A percentile compares a stretch with the other conserved stretches of the same genome.
phyloP scores from a whole-genome alignment of 805 yeast genomes.

The Barnettozyma pratensis region DNA sequence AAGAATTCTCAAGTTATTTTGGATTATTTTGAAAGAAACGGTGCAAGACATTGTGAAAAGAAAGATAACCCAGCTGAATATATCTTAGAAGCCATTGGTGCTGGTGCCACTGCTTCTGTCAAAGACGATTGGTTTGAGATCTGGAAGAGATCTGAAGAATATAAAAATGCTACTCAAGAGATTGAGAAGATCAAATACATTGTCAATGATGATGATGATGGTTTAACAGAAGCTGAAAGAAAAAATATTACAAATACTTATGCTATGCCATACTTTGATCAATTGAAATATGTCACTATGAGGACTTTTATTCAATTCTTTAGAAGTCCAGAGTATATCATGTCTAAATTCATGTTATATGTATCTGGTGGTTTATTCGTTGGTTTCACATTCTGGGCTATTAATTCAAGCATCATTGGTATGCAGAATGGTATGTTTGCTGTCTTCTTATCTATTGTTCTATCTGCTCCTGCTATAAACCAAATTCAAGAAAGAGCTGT shows the following conservation, averaged over 20 bases:
- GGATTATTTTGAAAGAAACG: conserved; percentile 45
- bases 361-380: conserved; percentile 56
- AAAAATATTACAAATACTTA: conserved; percentile 21
- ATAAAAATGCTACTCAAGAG: conserved; percentile 25
- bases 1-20: conserved; percentile 42
- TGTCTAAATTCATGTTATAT: conserved; percentile 51
- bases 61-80: conserved; percentile 73
- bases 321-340: conserved; percentile 59
- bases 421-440: conserved; percentile 59
- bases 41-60: conserved; percentile 54
- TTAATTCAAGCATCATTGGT: conserved; percentile 47
- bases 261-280: conserved; percentile 39
- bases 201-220: conserved; percentile 1
- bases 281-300: conserved; percentile 34
- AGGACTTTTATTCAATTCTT: conserved; percentile 44
- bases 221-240: conserved; percentile 8
- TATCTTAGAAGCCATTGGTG: conserved; percentile 67
- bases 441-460: conserved; percentile 53
- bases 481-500: conserved; percentile 62
- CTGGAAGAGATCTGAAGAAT: conserved; percentile 47
- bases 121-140: conserved; percentile 55
- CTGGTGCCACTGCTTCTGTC: conserved; percentile 63
- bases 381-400: conserved; percentile 71
- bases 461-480: conserved; percentile 54
- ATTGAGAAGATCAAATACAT: conserved; percentile 13